Evolutionary conservation across 768 basidiomycete genomes (phyloP).

Genomic region (Xerocomus potaroensis): DNA sequence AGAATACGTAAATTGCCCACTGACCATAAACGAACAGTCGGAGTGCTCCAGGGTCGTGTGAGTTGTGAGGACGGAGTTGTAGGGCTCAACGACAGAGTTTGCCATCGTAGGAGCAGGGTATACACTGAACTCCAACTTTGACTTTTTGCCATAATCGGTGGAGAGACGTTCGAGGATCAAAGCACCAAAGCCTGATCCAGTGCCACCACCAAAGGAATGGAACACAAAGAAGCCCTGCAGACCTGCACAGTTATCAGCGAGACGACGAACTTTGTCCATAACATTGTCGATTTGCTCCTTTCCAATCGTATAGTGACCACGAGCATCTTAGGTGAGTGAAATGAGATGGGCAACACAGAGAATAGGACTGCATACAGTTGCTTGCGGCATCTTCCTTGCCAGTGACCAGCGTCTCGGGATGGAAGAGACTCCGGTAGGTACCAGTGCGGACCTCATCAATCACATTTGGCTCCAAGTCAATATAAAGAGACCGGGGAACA

Average conservation of each 20-base stretch:
- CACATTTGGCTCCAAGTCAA: constrained; percentile 96
- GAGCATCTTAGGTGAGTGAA: constrained; percentile 63
- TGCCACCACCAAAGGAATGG: constrained; percentile 99
- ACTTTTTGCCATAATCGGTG: constrained; percentile 98
- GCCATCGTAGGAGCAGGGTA: constrained; percentile 93
- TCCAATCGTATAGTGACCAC: constrained; percentile 97
- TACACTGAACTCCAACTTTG: constrained; percentile 96
- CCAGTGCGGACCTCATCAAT: constrained; percentile 97
- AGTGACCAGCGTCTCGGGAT: constrained; percentile 96
- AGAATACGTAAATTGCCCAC: constrained; percentile 15
- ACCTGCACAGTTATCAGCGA: constrained; percentile 95
- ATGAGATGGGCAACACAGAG: not conserved
- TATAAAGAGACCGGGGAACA: constrained; percentile 95
- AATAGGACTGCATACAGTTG: constrained; percentile 66
- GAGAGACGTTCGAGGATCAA: constrained; percentile 93
- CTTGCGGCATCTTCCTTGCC: constrained; percentile 99
- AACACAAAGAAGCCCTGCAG: constrained; percentile 99
- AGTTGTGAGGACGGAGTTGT: constrained; percentile 95
- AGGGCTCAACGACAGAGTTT: constrained; percentile 96
- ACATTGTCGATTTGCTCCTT: constrained; percentile 97
- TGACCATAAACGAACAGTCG: constrained; percentile 98
- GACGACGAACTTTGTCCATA: constrained; percentile 91
- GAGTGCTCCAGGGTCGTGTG: constrained; percentile 99
- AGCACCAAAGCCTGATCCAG: constrained; percentile 97
- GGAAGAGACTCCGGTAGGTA: constrained; percentile 95